Base-by-base conservation (phyloP, 208 protist genomes). In the Hexamita inflata region DNA sequence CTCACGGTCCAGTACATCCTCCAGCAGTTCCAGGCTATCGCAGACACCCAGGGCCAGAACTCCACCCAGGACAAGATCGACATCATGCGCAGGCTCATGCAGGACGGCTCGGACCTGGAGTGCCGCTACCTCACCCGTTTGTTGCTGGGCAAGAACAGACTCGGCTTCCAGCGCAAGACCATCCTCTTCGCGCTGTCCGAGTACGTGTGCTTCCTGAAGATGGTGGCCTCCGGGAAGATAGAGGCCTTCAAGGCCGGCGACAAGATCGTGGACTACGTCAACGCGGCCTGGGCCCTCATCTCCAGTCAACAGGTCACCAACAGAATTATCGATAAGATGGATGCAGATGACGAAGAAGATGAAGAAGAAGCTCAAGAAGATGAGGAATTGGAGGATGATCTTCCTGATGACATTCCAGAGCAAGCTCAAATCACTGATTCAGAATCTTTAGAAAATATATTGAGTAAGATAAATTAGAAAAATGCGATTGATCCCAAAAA, bases 91-190 rank as follows among this genome's bases (percentile, higher is more conserved):
- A 80, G 84, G 19, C 82, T 97, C 39, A 75, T 98, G 24, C 88
- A 92, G 24, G 83, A 89, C 64, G 88, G 88, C 11, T 82, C 89
- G 40, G 92, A 90, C 0, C 79, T 85, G 1, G 94, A 98, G 83
- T 84, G 92, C 35, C 89, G 91, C 74, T 90, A 94, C 76, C 88
- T 98, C 77, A 87, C 96, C 24, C 88, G 94, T 9, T 89, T 93
- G 9, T 81, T 98, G 26, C 89, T 95, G 80, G 91, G 93, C 53
- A 94, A 95, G 79, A 91, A 95, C 88, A 88, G 96, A 73, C 94
- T 98, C 38, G 94, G 95, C 19, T 83, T 98, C 28, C 93, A 92
- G 0, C 92, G 96, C 79, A 79, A 91, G 61, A 94, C 93, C 0
- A 92, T 96, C 0, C 82, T 98, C 11, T 84, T 86, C 0, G 91